phyloP scores from a whole-genome alignment of 2,329 filamentous ascomycete genomes.

The Hypoxylon sp. region DNA sequence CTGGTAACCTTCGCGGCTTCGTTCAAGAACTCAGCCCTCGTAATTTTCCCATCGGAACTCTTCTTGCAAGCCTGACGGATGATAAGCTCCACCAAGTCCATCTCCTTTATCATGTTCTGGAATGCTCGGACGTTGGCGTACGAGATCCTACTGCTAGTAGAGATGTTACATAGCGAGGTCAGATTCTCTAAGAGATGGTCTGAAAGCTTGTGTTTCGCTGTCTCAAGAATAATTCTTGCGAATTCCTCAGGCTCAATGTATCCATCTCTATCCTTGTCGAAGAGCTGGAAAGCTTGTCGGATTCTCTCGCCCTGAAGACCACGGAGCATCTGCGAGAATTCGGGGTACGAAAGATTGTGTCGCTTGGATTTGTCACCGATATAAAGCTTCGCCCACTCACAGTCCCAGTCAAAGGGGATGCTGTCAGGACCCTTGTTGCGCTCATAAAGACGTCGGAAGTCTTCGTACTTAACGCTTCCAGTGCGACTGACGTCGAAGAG shows the following conservation, averaged over 20 bases:
- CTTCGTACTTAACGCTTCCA: conserved; percentile 89
- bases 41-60: conserved; percentile 92
- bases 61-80: conserved; percentile 88
- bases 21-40: conserved; percentile 92
- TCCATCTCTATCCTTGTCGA: conserved; percentile 92
- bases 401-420: conserved; percentile 97
- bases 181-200: conserved; percentile 95
- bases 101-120: conserved; percentile 97
- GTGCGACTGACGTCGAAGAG: conserved; percentile 90
- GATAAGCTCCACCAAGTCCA: conserved; percentile 96
- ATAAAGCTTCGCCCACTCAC: conserved; percentile 96
- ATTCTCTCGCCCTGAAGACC: conserved; percentile 96
- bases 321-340: conserved; percentile 98
- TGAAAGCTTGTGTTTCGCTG: conserved; percentile 94
- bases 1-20: conserved; percentile 92
- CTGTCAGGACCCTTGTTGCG: conserved; percentile 87
- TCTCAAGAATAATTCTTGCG: conserved; percentile 95
- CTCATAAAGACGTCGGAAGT: conserved; percentile 88
- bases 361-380: conserved; percentile 89
- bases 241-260: conserved; percentile 97
- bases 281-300: conserved; percentile 91
- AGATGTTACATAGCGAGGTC: conserved; percentile 94
- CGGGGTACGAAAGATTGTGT: conserved; percentile 92
- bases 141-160: conserved; percentile 90
- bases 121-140: conserved; percentile 98